Conservation (phyloP, 768 basidiomycete genomes). For the Erythrobasidium yunnanense region DNA sequence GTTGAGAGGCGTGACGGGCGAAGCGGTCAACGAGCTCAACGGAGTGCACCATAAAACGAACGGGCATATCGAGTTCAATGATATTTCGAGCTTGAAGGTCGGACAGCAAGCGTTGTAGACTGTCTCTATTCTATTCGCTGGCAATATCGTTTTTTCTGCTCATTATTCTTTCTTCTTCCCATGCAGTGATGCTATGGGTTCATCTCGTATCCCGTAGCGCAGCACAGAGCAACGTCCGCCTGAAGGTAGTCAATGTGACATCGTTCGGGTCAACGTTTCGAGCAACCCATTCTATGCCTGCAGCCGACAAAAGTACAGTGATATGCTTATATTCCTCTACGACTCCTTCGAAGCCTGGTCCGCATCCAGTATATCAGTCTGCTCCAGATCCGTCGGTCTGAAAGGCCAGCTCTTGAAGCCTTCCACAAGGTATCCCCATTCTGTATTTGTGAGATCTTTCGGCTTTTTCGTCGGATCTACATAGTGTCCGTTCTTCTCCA, state of each 20-base stretch:
- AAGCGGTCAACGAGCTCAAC: not conserved
- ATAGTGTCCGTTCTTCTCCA: not conserved
- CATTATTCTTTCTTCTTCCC: no score
- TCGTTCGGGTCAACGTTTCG: no score
- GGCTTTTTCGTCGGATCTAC: slow-evolving; percentile 3
- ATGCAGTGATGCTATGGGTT: no score
- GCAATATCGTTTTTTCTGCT: no score
- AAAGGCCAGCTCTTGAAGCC: slow-evolving; percentile 27
- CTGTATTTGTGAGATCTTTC: not conserved
- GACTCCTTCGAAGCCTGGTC: not conserved
- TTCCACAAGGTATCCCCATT: slow-evolving; percentile 6
- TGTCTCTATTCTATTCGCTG: no score
- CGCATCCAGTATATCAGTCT: not conserved
- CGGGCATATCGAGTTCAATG: slow-evolving; percentile 25
- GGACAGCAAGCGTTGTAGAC: not conserved
- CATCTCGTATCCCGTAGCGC: no score
- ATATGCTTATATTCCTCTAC: not conserved
- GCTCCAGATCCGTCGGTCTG: slow-evolving; percentile 1
- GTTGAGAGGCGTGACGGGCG: slow-evolving; percentile 11
- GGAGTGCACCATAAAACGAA: not conserved
- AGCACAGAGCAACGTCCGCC: no score
- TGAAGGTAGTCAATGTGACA: no score
- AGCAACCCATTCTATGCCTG: no score
- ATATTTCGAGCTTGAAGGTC: slow-evolving; percentile 18
- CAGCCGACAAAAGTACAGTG: no score